Evolutionary conservation across 352 stramenopile genomes (phyloP).

Genomic region (Phytopythium sindhum): DNA sequence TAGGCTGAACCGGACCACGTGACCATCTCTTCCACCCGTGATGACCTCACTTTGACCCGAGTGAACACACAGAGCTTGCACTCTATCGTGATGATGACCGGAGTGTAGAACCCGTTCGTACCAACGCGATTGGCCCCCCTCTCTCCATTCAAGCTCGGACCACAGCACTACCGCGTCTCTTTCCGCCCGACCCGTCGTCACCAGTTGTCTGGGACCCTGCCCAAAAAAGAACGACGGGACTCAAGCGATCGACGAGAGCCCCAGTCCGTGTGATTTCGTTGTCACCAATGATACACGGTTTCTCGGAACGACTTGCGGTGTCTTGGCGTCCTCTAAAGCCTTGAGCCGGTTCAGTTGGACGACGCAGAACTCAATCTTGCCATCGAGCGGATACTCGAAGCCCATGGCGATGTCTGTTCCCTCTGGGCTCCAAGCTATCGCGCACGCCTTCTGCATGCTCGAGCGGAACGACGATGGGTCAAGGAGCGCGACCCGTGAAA

Average conservation of each 20-base stretch:
- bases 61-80: not conserved
- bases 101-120: not conserved
- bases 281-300: not conserved
- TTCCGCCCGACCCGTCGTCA: not conserved
- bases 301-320: not conserved
- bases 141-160: not conserved
- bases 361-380: slow-evolving; percentile 2
- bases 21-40: not conserved
- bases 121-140: not conserved
- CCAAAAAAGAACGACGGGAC: too few relatives aligned
- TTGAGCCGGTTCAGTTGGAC: not conserved
- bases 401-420: not conserved
- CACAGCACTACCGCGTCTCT: not conserved
- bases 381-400: not conserved
- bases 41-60: not conserved
- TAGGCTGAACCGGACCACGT: not conserved
- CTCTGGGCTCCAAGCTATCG: not conserved
- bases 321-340: not conserved
- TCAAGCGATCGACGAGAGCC: not conserved
- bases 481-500: not conserved
- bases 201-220: not conserved
- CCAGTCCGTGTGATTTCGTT: not conserved
- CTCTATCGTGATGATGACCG: not conserved
- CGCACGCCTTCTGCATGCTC: not conserved
- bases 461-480: not conserved